Evolutionary conservation across 2,329 filamentous ascomycete genomes (phyloP), one percentile per base, ranked within the genome.

Genomic region (Cylindrodendrum hubeiense): DNA sequence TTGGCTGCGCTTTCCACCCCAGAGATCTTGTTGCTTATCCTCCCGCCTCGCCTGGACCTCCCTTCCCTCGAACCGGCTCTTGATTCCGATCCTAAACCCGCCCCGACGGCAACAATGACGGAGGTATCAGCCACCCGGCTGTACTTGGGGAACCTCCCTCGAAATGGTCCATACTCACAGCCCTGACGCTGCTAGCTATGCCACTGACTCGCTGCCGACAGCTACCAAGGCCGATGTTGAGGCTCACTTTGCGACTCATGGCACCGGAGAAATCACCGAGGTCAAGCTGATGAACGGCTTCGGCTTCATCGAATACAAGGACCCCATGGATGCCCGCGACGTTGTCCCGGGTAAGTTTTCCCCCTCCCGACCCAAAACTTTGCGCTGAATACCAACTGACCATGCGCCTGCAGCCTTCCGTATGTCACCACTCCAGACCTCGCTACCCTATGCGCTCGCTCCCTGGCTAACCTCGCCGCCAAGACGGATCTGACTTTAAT

Each of bases 201-300:
- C 78, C 70, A 78, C 85, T 87, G 80, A 86, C 84, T 77, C 71
- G 77, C 77, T 79, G 76, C 79, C 77, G 80, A 80, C 84, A 97
- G 95, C 93, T 85, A 98, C 95, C 83, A 98, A 98, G 86, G 90
- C 93, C 82, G 95, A 99, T 81, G 92, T 99, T 80, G 95, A 98
- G 84, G 90, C 91, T 76, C 95, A 98, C 83, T 99, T 99, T 84
- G 91, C 91, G 80, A 94, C 91, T 78, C 94, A 98, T 90, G 96
- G 95, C 79, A 95, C 94, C 75, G 96, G 96, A 81, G 94, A 97
- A 81, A 98, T 99, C 80, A 96, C 93, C 74, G 96, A 99, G 85
- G 95, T 99, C 85, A 99, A 99, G 87, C 90, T 99, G 70, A 99
- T 99, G 96, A 98, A 97, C 80, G 96, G 96, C 78, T 99, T 99